These are phyloP conservation scores for Ceratobasidium sp. DNA, from an alignment of 1,284 basidiomycete genomes.

Conservation along the genomic window DNA sequence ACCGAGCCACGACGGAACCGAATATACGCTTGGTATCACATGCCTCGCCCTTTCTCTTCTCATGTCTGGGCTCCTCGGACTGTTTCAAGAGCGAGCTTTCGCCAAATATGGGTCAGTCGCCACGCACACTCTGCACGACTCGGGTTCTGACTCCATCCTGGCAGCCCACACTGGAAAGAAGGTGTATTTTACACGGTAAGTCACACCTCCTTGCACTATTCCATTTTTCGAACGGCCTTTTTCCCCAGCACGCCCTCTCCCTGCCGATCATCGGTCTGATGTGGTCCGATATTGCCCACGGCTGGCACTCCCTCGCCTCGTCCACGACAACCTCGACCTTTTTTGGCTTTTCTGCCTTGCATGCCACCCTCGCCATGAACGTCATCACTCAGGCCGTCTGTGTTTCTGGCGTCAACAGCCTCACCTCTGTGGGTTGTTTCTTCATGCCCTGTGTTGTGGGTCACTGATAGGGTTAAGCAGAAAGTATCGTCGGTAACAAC, in stretches of 20 bases:
- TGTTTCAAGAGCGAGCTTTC: constrained; percentile 84
- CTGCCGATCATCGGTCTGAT: constrained; percentile 43
- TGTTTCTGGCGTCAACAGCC: constrained; percentile 82
- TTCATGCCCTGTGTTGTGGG: constrained; percentile 3
- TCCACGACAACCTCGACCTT: constrained; percentile 62
- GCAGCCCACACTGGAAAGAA: constrained; percentile 76
- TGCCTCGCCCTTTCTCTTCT: constrained; percentile 76
- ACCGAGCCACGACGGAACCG: constrained; percentile 49
- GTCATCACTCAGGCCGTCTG: constrained; percentile 84
- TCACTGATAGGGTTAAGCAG: constrained; percentile 53
- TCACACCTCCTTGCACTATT: background rate
- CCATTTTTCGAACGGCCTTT: background rate
- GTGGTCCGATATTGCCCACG: constrained; percentile 63
- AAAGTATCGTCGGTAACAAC: constrained; percentile 74
- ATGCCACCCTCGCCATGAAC: constrained; percentile 68
- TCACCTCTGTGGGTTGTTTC: constrained; percentile 68
- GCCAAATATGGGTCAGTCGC: constrained; percentile 59
- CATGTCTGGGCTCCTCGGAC: constrained; percentile 74
- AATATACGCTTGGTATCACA: constrained; percentile 72
- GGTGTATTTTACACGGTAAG: constrained; percentile 82
- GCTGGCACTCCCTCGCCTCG: constrained; percentile 76
- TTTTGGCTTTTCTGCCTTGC: constrained; percentile 50
- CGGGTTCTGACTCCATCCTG: background rate
- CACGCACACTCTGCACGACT: background rate
- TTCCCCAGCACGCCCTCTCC: constrained; percentile 43